A percentile compares a stretch with the other conserved stretches of the same genome.
Conservation (phyloP, 2,329 filamentous ascomycete species). For the Ceratocystis harringtonii region DNA sequence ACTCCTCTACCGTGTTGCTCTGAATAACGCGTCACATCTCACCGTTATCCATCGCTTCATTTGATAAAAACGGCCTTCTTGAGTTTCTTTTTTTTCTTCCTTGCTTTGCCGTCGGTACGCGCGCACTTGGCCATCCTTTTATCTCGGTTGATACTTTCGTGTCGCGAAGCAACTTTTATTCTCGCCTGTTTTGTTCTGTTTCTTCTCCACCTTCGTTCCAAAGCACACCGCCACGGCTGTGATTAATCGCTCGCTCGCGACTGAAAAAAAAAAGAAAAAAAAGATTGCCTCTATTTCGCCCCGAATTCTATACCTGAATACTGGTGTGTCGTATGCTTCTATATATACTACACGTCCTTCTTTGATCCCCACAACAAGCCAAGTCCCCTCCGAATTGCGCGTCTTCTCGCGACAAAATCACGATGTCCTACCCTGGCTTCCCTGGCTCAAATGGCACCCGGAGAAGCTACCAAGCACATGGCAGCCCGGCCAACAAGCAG, state of each 20-base stretch:
- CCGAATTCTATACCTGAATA: not conserved
- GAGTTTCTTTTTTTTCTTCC: not conserved
- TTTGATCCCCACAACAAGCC: not conserved
- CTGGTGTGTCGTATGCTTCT: not conserved
- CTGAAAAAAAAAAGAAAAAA: not conserved
- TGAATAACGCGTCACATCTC: constrained; percentile 9
- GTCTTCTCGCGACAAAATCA: not conserved
- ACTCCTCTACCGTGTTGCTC: constrained; percentile 1
- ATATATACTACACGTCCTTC: not conserved
- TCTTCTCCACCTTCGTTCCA: not conserved
- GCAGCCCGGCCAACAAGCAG: constrained; percentile 39
- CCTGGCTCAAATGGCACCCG: not conserved
- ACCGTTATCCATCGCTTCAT: not conserved
- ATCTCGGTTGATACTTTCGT: not conserved
- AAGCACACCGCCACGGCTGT: constrained; percentile 8
- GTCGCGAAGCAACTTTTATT: not conserved
- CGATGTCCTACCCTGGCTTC: constrained; percentile 3
- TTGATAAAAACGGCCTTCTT: not conserved
- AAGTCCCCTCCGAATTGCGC: not conserved
- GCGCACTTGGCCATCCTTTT: not conserved
- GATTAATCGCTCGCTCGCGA: constrained; percentile 8
- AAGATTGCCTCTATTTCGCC: not conserved
- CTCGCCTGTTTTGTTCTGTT: not conserved
- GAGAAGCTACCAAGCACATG: constrained; percentile 24
- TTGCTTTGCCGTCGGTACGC: not conserved